phyloP scores from a whole-genome alignment of 495 filamentous ascomycete genomes.

The Neurospora pannonica region DNA sequence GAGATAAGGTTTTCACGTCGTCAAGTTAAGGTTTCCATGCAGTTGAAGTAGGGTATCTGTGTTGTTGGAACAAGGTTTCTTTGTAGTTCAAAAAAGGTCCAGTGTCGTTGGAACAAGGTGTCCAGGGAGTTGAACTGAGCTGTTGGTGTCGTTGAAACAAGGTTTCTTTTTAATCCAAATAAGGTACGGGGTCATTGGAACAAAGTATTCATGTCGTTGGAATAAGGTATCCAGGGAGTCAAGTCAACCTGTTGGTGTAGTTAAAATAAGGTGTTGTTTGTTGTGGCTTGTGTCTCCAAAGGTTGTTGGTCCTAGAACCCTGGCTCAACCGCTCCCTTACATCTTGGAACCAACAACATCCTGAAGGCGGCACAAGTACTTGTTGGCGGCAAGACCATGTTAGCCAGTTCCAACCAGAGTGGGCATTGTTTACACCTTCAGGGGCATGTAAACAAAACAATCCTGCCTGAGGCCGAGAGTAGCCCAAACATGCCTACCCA shows the following conservation, averaged over 20 bases:
- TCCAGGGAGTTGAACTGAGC: no score
- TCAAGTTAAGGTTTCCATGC: neutral
- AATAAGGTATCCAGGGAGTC: neutral
- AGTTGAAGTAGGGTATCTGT: neutral
- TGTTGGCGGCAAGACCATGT: neutral
- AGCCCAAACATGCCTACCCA: neutral
- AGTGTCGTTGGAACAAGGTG: no score
- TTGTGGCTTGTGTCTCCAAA: neutral
- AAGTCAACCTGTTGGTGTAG: neutral
- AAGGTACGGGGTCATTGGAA: neutral
- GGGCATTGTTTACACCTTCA: neutral
- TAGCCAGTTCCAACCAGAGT: neutral
- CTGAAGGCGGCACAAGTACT: neutral
- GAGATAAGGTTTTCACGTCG: neutral
- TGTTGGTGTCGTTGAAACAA: neutral
- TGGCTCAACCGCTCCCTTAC: neutral
- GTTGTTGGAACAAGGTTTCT: neutral
- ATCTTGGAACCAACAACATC: neutral
- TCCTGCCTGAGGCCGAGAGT: neutral
- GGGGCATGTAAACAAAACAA: neutral
- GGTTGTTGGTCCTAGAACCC: neutral
- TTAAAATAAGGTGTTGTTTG: neutral
- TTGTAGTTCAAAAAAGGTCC: no score
- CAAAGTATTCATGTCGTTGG: neutral
- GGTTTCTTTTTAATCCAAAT: neutral